A percentile compares a stretch with the other conserved stretches of the same genome.
Evolutionary conservation across 345 rosid species (phyloP).

Genomic region (Syzygium grande): DNA sequence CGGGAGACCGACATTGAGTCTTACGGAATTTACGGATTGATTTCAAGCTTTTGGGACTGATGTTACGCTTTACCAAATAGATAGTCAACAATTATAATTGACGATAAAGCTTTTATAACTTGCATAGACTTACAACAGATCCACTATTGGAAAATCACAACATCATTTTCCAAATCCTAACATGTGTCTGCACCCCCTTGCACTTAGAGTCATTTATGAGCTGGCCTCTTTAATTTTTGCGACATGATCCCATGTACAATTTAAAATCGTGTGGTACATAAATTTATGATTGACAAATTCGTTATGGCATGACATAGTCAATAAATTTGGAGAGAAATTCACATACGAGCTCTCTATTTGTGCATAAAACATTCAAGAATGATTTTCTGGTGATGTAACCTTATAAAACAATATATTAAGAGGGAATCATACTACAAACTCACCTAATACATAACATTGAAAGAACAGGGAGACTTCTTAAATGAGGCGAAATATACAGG

Average conservation of each 20-base stretch:
- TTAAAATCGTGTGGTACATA: neutral
- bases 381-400: neutral
- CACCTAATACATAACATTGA: neutral
- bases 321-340: neutral
- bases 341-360: neutral
- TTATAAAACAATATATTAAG: neutral
- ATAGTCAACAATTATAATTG: neutral
- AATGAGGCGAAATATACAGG: neutral
- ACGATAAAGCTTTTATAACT: neutral
- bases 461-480: neutral
- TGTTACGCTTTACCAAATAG: neutral
- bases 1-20: neutral
- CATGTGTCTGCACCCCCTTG: neutral
- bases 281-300: neutral
- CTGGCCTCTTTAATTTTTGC: neutral
- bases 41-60: neutral
- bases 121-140: neutral
- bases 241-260: neutral
- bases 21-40: neutral
- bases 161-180: neutral
- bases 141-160: neutral
- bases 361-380: neutral
- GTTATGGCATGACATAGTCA: neutral
- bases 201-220: neutral
- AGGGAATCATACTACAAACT: neutral